Evolutionary conservation across 345 rosid genomes (phyloP), one percentile per base, ranked within the genome.

Genomic region (Lagerstroemia speciosa): DNA sequence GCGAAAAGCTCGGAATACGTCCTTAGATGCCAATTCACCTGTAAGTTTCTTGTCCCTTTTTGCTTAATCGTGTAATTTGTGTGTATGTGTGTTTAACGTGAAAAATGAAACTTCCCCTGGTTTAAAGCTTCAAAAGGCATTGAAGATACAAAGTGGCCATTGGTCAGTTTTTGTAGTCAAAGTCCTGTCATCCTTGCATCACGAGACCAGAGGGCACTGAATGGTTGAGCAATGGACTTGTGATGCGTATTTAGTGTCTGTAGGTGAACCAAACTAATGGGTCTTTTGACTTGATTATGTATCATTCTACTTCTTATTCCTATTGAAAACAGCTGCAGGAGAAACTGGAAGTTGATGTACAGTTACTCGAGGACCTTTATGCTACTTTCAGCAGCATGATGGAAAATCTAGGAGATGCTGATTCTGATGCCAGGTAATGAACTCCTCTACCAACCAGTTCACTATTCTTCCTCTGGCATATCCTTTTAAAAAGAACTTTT

Each of bases 301-400:
- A 17, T 34, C 62, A 22, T 57, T 65, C 48, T 16, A 16, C 62
- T 26, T 64, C 43, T 22, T 34, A n/a, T 55, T 53, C 43, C 64
- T 63, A 32, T 33, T n/a, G 36, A 62, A 41, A 72, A 20, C 74
- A 91, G 97, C 71, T 76, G 53, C 79, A 55, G 78, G 66, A 79
- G 29, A 80, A 80, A 76, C 58, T 91, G 80, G 86, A 84, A 75
- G 73, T 68, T 63, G 97, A 89, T 70, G 74, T 78, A 7, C 87
- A 87, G 77, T 81, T 88, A 67, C 90, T 93, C 0, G 80, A 83
- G 78, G 85, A 78, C 67, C 83, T 93, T 57, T 73, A 26, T 65
- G 76, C 83, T 29, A 85, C 85, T 36, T 93, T 89, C 67, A 78
- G 76, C 45, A 79, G 71, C 81, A 84, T 83, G 93, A 70, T 84